phyloP scores from a whole-genome alignment of 257 asterid genomes.

The Nicotiana undulata region DNA sequence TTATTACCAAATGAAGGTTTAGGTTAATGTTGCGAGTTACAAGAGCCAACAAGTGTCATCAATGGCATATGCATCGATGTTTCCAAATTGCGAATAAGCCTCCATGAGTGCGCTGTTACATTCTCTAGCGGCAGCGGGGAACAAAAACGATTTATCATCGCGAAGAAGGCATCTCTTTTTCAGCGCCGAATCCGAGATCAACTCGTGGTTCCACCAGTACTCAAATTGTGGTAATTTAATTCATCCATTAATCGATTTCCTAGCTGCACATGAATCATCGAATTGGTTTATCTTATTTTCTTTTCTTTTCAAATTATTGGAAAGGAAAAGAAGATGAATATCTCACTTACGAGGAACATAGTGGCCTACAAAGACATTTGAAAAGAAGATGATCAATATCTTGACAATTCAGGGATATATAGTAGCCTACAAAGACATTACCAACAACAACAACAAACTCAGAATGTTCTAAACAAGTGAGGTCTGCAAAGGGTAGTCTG shows the following conservation, averaged over 20 bases:
- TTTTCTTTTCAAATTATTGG: too few relatives aligned
- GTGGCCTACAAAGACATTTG: too few relatives aligned
- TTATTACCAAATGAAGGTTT: conserved; percentile 18
- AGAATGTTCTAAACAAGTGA: too few relatives aligned
- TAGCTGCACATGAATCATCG: conserved; percentile 16
- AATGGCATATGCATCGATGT: conserved; percentile 45
- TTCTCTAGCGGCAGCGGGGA: conserved; percentile 21
- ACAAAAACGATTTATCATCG: conserved; percentile 29
- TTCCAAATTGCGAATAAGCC: conserved; percentile 37
- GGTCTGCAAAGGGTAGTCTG: too few relatives aligned
- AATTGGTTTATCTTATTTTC: too few relatives aligned
- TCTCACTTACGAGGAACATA: too few relatives aligned
- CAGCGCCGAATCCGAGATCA: conserved; percentile 31
- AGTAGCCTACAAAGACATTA: too few relatives aligned
- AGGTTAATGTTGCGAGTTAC: conserved; percentile 20
- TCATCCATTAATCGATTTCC: conserved; percentile 56
- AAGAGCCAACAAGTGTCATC: too few relatives aligned
- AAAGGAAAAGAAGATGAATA: too few relatives aligned
- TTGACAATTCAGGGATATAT: too few relatives aligned
- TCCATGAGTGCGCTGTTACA: conserved; percentile 31
- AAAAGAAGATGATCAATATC: too few relatives aligned
- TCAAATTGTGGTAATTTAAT: conserved; percentile 32
- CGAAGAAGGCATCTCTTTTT: conserved; percentile 30
- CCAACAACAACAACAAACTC: too few relatives aligned
- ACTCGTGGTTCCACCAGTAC: conserved; percentile 56